These are phyloP conservation scores for Picochlorum costavermella DNA, from an alignment of 139 green algal species.

Conservation along the genomic window DNA sequence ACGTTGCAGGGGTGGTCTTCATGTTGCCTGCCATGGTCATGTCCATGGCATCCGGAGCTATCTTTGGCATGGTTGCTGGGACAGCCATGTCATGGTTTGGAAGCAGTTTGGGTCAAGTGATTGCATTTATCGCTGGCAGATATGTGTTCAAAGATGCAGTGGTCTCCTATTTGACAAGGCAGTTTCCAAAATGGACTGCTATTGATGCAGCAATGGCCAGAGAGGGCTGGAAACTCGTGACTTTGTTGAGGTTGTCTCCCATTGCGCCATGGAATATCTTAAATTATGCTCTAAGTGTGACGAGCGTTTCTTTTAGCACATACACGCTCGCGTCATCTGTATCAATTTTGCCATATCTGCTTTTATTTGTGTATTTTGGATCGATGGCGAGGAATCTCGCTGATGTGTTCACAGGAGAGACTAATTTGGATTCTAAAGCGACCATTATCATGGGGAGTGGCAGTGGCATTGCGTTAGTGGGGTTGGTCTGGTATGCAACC, in stretches of 20 bases:
- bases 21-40: conserved; percentile 46
- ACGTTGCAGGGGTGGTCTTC: conserved; percentile 34
- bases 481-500: conserved; percentile 42
- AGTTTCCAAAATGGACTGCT: conserved; percentile 45
- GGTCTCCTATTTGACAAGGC: conserved; percentile 24
- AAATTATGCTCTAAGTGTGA: conserved; percentile 47
- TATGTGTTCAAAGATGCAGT: conserved; percentile 47
- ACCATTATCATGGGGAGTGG: conserved; percentile 17
- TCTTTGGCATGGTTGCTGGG: conserved; percentile 39
- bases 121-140: conserved; percentile 43
- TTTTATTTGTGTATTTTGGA: conserved; percentile 67
- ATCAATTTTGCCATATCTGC: conserved; percentile 29
- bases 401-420: conserved; percentile 33
- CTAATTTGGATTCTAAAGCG: conserved; percentile 11
- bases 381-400: conserved; percentile 46
- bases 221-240: conserved; percentile 55
- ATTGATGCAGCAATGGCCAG: conserved; percentile 34
- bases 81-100: conserved; percentile 40
- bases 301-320: conserved; percentile 32
- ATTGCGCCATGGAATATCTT: conserved; percentile 56
- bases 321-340: conserved; percentile 35
- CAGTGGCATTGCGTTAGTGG: conserved; percentile 26
- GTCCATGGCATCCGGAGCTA: conserved; percentile 39
- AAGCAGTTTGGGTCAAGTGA: conserved; percentile 29
- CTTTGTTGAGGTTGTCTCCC: conserved; percentile 44